A percentile compares a stretch with the other conserved stretches of the same genome.
phyloP scores from a whole-genome alignment of 2,329 filamentous ascomycete genomes.

The Neocucurbitaria cava region DNA sequence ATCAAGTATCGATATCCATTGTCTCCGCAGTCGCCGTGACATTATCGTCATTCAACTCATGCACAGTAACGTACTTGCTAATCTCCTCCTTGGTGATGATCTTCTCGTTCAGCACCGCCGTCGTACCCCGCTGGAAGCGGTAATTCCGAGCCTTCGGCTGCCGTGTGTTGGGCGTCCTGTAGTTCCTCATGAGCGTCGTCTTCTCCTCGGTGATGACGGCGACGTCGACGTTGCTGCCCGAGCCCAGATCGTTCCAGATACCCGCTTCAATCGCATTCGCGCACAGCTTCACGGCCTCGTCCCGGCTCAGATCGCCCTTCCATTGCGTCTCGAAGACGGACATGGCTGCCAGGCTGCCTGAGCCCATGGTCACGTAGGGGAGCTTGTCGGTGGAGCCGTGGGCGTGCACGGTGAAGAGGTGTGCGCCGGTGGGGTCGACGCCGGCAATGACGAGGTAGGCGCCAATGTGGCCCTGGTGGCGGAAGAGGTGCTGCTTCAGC shows the following conservation, averaged over 20 bases:
- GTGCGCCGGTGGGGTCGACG: conserved; percentile 91
- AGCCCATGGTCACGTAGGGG: conserved; percentile 99
- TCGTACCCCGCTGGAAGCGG: conserved; percentile 88
- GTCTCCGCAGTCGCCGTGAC: conserved; percentile 66
- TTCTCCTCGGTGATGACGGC: conserved; percentile 95
- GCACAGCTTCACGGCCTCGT: conserved; percentile 83
- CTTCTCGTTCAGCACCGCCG: conserved; percentile 94
- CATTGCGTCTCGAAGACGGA: conserved; percentile 96
- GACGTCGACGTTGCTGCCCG: conserved; percentile 96
- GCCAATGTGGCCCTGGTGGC: conserved; percentile 96
- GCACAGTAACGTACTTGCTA: conserved; percentile 89
- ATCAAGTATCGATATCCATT: conserved; percentile 67
- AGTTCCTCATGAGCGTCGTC: conserved; percentile 91
- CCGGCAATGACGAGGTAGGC: conserved; percentile 97
- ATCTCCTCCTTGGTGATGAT: conserved; percentile 94
- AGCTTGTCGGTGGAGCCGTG: conserved; percentile 99
- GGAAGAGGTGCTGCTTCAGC: conserved; percentile 99
- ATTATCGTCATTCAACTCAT: conserved; percentile 77
- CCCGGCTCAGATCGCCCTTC: conserved; percentile 77
- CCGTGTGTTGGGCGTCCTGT: conserved; percentile 90
- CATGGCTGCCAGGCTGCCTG: conserved; percentile 95
- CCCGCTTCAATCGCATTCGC: conserved; percentile 90
- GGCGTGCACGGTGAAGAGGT: conserved; percentile 97
- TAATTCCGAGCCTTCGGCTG: conserved; percentile 93
- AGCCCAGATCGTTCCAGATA: conserved; percentile 98